Evolutionary conservation across 805 yeast genomes (phyloP), one percentile per base, ranked within the genome.

Genomic region (Kregervanrija delftensis): DNA sequence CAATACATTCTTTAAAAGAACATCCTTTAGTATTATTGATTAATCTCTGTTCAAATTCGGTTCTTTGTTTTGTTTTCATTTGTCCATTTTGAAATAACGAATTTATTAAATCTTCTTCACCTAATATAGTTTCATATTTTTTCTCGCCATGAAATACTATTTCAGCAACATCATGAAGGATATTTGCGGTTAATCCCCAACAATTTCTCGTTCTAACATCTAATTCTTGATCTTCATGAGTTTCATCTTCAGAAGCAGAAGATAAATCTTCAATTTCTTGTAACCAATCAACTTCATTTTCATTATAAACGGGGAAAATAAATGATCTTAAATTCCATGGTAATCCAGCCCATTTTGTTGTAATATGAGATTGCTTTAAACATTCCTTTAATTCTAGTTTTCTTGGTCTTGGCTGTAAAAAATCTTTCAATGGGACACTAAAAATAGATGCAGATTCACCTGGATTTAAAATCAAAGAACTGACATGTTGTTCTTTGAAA

Each of bases 161-260:
- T 45, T 71, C 72, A 2, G 88, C 81, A 30, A 85, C 56, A 57
- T 85, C 91, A 54, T 77, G 85, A n/a, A 85, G 58, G 9, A 85
- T 84, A 56, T 83, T 83, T 2, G 90, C 91, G 0, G 93, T 85
- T 33, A 85, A 64, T 1, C 95, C 95, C 95, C 93, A 85, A 4
- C 86, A 81, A 55, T 83, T 85, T 55, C 84, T 77, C 34, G 80
- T 72, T 44, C 72, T 69, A 15, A 58, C 61, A 32, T 59, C 77
- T 57, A 52, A 73, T 59, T 66, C 64, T 40, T 60, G 64, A 51
- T 61, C 62, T 33, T 56, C 59, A 46, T 57, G 57, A 30, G 66
- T 49, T 37, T 62, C 69, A 49, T 61, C 64, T 44, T 74, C 82
- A 10, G 74, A 77, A 31, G 77, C 82, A 0, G 82, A 69, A 15